These are phyloP conservation scores for Calonectria pteridis DNA, from an alignment of 2,329 filamentous ascomycete species.

Conservation along the genomic window DNA sequence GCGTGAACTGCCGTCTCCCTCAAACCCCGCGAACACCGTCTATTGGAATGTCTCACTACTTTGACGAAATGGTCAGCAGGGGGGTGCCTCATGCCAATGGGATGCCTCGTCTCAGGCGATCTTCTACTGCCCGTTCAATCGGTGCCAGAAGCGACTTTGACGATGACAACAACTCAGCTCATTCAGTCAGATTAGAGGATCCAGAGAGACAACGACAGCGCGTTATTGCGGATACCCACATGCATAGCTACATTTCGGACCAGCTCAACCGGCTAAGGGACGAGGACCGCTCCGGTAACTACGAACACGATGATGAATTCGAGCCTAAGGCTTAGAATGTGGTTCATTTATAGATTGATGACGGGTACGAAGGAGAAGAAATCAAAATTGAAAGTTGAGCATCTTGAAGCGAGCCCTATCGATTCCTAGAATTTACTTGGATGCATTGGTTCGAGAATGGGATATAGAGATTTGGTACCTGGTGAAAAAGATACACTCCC, in stretches of 20 bases:
- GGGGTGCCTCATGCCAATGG: constrained; percentile 53
- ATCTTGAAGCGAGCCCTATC: constrained; percentile 35
- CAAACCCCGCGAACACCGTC: constrained; percentile 92
- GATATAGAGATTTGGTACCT: neutral
- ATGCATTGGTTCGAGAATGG: neutral
- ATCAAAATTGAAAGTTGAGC: constrained; percentile 20
- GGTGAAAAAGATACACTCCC: neutral
- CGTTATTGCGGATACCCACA: constrained; percentile 73
- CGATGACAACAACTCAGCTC: constrained; percentile 51
- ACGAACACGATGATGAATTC: constrained; percentile 58
- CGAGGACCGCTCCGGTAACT: constrained; percentile 41
- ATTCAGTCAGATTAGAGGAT: constrained; percentile 51
- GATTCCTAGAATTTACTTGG: constrained; percentile 13
- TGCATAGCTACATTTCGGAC: constrained; percentile 85
- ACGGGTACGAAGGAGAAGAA: constrained; percentile 22
- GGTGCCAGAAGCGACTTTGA: constrained; percentile 85
- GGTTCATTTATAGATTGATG: constrained; percentile 9
- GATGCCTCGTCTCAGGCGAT: constrained; percentile 75
- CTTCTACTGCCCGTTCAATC: constrained; percentile 86
- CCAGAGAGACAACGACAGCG: constrained; percentile 61
- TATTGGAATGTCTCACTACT: constrained; percentile 90
- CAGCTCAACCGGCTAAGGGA: constrained; percentile 78
- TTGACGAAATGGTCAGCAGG: constrained; percentile 84
- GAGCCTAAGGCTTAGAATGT: constrained; percentile 54
- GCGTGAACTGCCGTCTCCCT: constrained; percentile 88